These are phyloP conservation scores for Candida tetrigidarum DNA, from an alignment of 1,139 yeast species.

Conservation along the genomic window DNA sequence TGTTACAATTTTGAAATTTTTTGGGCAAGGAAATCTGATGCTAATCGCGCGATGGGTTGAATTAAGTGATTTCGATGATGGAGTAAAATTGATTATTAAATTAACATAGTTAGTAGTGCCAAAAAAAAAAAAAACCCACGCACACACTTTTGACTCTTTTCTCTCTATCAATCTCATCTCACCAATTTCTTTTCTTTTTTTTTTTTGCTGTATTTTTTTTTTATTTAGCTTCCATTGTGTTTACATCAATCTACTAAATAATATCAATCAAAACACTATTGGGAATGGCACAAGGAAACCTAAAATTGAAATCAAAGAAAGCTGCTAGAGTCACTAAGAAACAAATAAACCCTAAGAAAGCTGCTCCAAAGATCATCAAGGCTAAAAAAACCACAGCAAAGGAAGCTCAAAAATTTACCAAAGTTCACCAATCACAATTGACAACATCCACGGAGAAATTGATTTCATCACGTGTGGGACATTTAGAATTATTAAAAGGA, in stretches of 20 bases:
- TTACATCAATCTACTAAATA: too few relatives aligned
- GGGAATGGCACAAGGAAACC: conserved; percentile 63
- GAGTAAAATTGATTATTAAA: too few relatives aligned
- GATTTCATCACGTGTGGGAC: conserved; percentile 92
- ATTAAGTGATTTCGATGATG: background rate
- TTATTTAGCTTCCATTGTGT: too few relatives aligned
- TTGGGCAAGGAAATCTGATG: background rate
- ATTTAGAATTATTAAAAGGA: conserved; percentile 87
- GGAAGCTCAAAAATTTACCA: conserved; percentile 53
- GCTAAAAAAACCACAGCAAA: conserved; percentile 63
- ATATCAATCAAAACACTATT: background rate
- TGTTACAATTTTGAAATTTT: background rate
- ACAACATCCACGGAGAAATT: conserved; percentile 79
- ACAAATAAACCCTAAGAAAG: conserved; percentile 60
- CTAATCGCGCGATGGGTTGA: conserved; percentile 2
- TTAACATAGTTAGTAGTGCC: too few relatives aligned
- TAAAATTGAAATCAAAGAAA: conserved; percentile 50
- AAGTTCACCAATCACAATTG: conserved; percentile 68
- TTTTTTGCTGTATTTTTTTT: background rate
- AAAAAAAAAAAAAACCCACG: background rate
- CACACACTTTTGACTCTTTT: conserved; percentile 9
- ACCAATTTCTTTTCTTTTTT: background rate
- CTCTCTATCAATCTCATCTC: conserved; percentile 11
- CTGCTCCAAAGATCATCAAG: conserved; percentile 75
- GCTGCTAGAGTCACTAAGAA: conserved; percentile 56